Conservation (phyloP, 2,329 filamentous ascomycete species). For the Talaromyces sp. region DNA sequence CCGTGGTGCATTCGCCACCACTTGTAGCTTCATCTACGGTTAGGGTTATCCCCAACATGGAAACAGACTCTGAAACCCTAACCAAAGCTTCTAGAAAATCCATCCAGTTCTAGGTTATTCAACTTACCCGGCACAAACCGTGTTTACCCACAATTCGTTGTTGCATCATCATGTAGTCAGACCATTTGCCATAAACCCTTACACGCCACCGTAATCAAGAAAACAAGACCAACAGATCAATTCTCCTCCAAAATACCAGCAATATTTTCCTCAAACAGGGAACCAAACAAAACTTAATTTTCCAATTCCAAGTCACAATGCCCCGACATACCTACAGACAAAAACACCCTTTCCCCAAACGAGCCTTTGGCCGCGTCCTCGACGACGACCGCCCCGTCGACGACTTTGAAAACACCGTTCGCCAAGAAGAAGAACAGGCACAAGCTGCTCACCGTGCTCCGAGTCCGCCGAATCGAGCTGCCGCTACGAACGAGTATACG, state of each 20-base stretch:
- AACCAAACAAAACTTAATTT: neutral
- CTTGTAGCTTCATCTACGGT: neutral
- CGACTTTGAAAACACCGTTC: slow-evolving; percentile 10
- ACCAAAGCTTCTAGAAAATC: neutral
- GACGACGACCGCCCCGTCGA: slow-evolving; percentile 10
- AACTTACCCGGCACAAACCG: neutral
- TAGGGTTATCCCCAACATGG: neutral
- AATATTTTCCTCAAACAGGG: neutral
- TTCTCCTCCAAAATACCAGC: neutral
- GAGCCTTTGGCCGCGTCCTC: slow-evolving; percentile 11
- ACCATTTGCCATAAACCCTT: slow-evolving; percentile 2
- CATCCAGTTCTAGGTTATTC: neutral
- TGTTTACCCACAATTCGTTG: neutral
- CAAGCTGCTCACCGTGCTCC: slow-evolving; percentile 3
- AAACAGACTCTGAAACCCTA: neutral
- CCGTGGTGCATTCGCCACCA: neutral
- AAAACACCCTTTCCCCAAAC: slow-evolving; percentile 6
- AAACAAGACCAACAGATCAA: neutral
- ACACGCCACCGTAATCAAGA: neutral
- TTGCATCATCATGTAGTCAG: slow-evolving; percentile 10
- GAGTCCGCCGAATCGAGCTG: slow-evolving; percentile 9
- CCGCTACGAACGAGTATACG: neutral
- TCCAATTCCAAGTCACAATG: neutral
- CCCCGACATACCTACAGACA: slow-evolving; percentile 2
- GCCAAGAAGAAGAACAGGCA: slow-evolving; percentile 4